Evolutionary conservation across 73 alveolate species (phyloP).

Genomic region (Urostyla sp.): DNA sequence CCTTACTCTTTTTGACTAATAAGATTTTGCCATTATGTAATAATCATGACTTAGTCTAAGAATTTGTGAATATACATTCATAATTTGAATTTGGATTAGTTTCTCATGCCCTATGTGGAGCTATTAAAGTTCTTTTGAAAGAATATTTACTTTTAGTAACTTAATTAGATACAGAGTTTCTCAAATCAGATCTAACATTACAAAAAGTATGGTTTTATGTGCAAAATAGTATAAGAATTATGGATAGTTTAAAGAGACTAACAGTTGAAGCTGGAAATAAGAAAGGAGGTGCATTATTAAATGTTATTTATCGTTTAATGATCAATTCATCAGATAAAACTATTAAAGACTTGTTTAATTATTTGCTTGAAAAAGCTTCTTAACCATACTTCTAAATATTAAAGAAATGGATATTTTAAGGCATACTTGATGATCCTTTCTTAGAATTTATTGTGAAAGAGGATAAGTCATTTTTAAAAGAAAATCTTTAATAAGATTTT

Average conservation of each 20-base stretch:
- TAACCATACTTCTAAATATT: constrained; percentile 94
- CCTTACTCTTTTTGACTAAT: constrained; percentile 84
- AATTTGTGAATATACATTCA: constrained; percentile 82
- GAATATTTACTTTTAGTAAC: constrained; percentile 92
- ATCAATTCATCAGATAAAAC: constrained; percentile 88
- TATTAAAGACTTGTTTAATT: constrained; percentile 82
- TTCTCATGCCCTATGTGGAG: constrained; percentile 93
- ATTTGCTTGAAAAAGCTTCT: constrained; percentile 88
- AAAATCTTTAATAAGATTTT: constrained; percentile 88
- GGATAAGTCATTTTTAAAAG: constrained; percentile 80
- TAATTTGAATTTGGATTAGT: constrained; percentile 92
- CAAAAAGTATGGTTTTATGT: constrained; percentile 95
- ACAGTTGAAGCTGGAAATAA: constrained; percentile 81
- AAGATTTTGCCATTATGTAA: constrained; percentile 91
- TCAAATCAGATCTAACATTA: constrained; percentile 83
- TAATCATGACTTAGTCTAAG: constrained; percentile 85
- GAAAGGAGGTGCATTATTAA: constrained; percentile 95
- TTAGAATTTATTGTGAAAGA: constrained; percentile 93
- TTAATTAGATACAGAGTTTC: constrained; percentile 93
- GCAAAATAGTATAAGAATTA: constrained; percentile 89
- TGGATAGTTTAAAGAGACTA: constrained; percentile 87
- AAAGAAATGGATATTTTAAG: constrained; percentile 94
- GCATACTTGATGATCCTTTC: constrained; percentile 93
- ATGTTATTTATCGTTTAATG: constrained; percentile 82
- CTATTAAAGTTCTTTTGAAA: constrained; percentile 86